Base-by-base conservation (phyloP, 2,329 filamentous ascomycete genomes). In the Aspergillus fructus region DNA sequence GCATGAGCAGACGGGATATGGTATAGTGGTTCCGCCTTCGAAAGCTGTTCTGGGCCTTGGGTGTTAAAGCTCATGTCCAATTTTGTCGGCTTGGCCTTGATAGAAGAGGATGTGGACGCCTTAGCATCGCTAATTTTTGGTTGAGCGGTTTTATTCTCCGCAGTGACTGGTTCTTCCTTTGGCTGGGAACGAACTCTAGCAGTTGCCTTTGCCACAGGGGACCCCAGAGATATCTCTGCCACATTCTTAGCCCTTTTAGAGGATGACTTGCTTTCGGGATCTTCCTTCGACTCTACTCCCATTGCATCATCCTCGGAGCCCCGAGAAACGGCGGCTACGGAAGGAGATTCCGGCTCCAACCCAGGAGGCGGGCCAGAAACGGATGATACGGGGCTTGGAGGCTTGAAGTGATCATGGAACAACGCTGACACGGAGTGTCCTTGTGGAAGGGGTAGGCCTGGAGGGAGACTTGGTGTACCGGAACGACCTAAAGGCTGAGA, bases 401-500 rank as follows among this genome's bases (percentile, higher is more conserved):
- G 62, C 21, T 63, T 67, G 30, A 68, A 50, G 1, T 66, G 66
- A 21, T 72, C 71, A 12, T 72, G 70, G 24, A 73, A 69, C 15
- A 72, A 62, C 2, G 66, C 57, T n/a, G 74, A 66, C 1, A 69
- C 67, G 17, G 74, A 68, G 63, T 78, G 76, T 5, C 68, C 70
- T 55, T 75, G 75, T 3, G 76, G 75, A 37, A 78, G 60, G 21
- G 74, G 72, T n/a, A 78, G 67, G 1, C 76, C 76, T 7, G 76
- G 76, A 11, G 76, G 76, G 8, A 76, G 60, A 46, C 68, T 69
- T 4, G 76, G 76, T 2, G 76, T 78, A 4, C 73, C 73, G 47
- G 70, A 64, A 34, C 76, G 71, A 40, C 66, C 68, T 19, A 64
- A 62, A 23, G 62, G 60, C 41, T 60, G 66, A 51, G 70, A 66